Conservation (phyloP, 2,329 filamentous ascomycete species). For the Metarhizium robertsii region DNA sequence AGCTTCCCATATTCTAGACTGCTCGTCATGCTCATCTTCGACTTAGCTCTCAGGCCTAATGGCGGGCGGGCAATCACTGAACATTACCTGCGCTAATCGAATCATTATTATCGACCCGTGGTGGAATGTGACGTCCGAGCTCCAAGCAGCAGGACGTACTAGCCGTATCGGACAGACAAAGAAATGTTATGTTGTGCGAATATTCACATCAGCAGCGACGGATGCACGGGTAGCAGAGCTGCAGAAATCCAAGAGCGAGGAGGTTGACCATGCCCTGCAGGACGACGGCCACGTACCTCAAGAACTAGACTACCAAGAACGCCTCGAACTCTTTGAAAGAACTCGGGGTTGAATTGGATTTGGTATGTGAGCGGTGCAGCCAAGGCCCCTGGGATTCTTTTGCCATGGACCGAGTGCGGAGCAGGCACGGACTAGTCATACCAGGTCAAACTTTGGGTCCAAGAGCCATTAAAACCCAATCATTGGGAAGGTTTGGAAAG, state of each 20-base stretch:
- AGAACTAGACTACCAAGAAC: neutral
- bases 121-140: conserved; percentile 53
- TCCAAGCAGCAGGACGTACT: conserved; percentile 54
- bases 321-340: neutral
- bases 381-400: too few species aligned
- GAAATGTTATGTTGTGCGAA: conserved; percentile 46
- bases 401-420: too few species aligned
- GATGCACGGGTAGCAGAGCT: conserved; percentile 47
- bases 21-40: neutral
- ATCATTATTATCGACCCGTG: conserved; percentile 46
- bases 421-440: too few species aligned
- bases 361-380: too few species aligned
- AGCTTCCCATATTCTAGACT: conserved; percentile 1
- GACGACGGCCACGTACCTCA: conserved; percentile 14
- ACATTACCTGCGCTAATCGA: conserved; percentile 35
- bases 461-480: too few species aligned
- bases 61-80: conserved; percentile 28
- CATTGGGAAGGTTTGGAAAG: too few species aligned
- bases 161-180: conserved; percentile 56
- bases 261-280: conserved; percentile 27
- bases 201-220: conserved; percentile 46
- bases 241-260: conserved; percentile 44
- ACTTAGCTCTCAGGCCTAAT: conserved; percentile 24
- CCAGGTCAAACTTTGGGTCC: too few species aligned
- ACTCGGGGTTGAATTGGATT: neutral